Evolutionary conservation across 108 stramenopile species (phyloP), one percentile per base, ranked within the genome.

Genomic region (Poteriospumella lacustris): DNA sequence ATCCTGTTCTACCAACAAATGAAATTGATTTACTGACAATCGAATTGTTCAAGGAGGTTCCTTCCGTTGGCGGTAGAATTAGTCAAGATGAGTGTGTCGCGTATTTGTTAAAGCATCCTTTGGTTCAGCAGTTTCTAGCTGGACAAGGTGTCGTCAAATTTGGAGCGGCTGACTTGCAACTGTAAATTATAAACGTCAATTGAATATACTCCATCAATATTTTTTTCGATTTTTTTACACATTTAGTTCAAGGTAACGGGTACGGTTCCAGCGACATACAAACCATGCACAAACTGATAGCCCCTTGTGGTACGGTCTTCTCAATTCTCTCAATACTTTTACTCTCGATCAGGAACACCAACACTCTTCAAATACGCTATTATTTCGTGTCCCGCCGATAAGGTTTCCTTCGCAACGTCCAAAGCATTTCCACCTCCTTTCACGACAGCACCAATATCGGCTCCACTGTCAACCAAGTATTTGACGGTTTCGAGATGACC

Each of bases 1-100:
- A 86, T 58, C 83, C 85, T 9, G 83, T 79, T 26, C 39, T 84
- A 68, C 79, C 82, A 24, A 62, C 76, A 43, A 47, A 69, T 0
- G 75, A 84, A 58, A 24, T 64, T 31, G 60, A 64, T 24, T 34
- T 34, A 5, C 28, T 64, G 28, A 12, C 31, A 5, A 5, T 33
- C 31, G 60, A 64, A 5, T 5, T 24, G 12, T 64, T 64, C 31
- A 31, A 19, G 31, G 31, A 3, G 3, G 31, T 64, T 5, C 60
- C 60, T 31, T 3, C 31, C 5, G 31, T 31, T 5, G 60, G 5
- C 9, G 31, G 31, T 3, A 64, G 24, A 34, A 31, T 64, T 5
- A 19, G 15, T 19, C 60, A 64, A 5, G 60, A 64, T 3, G 60
- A 64, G 28, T 64, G 60, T 64, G 60, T 64, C 3, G 60, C 15